A percentile compares a stretch with the other conserved stretches of the same genome.
phyloP scores from a whole-genome alignment of 129 eudicot species.

The Rutidosis leptorrhynchoides region DNA sequence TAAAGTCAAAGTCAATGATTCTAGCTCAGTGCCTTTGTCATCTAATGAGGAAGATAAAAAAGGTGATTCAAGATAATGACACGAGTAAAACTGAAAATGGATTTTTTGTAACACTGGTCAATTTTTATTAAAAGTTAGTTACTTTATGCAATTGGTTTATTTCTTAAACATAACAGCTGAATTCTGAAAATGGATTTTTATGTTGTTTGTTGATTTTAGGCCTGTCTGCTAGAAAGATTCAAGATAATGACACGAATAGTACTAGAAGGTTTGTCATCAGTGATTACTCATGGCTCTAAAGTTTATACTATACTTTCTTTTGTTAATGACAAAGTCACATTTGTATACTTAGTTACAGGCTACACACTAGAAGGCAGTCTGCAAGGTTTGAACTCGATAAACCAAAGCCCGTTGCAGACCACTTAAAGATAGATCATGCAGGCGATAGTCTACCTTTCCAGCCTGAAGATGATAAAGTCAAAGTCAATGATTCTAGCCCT shows the following conservation, averaged over 20 bases:
- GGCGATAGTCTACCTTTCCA: constrained; percentile 15
- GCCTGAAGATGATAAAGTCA: constrained; percentile 23
- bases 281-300: not conserved
- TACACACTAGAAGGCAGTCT: constrained; percentile 37
- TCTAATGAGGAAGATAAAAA: constrained; percentile 19
- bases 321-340: not conserved
- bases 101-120: too few relatives aligned
- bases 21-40: constrained; percentile 9
- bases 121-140: too few relatives aligned
- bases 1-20: constrained; percentile 27
- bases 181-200: not conserved
- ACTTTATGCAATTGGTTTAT: too few relatives aligned
- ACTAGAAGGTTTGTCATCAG: constrained; percentile 42
- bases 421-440: not conserved
- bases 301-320: too few relatives aligned
- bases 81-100: constrained; percentile 37
- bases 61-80: constrained; percentile 35
- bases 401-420: constrained; percentile 12
- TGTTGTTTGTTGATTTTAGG: constrained; percentile 22
- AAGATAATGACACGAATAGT: constrained; percentile 34
- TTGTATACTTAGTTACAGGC: constrained; percentile 14
- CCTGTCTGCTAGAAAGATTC: constrained; percentile 25
- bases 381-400: constrained; percentile 30
- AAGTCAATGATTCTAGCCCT: constrained; percentile 26
- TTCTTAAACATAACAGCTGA: not conserved